Base-by-base conservation (phyloP, 2,329 filamentous ascomycete species). In the Botrytis paeoniae region DNA sequence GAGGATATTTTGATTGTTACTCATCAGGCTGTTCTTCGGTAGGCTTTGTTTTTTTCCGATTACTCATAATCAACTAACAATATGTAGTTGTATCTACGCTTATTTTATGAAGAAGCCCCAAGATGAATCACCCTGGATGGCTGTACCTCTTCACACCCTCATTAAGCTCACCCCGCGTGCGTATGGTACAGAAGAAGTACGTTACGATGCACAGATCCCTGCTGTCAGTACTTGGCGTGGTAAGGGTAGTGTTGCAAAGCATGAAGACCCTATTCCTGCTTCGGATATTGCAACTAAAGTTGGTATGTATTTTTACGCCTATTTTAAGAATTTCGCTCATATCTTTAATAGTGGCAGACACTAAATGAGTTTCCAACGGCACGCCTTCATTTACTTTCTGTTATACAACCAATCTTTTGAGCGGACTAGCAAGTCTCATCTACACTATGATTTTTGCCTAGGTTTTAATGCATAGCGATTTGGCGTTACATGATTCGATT, bases 101-200 rank as follows among this genome's bases (percentile, higher is more conserved):
- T 99, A 99, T 83, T 99, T 98, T 82, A 97, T 98, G 92, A 97
- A 98, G 80, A 94, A 96, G 79, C 92, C 94, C 71, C 96, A 98
- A 83, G 91, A 95, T 78, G 89, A 93, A 83, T 96, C 93, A 77
- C 96, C 96, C 0, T 99, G 96, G 96, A 97, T 98, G 93, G 95
- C 98, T 80, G 96, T 99, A 14, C 96, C 96, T 10, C 86, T 99
- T 75, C 96, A 99, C 82, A 97, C 94, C 14, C 86, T 99, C 65
- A 98, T 99, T 84, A 98, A 98, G 84, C 87, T 99, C 69, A 98
- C 96, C 9, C 96, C 96, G 3, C 90, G 93, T 75, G 96, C 96
- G 12, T 99, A 99, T 82, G 93, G 93, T 66, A 99, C 96, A 1
- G 91, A 97, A 74, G 94, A 98, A 81, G 89, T 96, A 82, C 88